These are phyloP conservation scores for Dicorynia guianensis DNA, from an alignment of 306 rosid genomes.

Conservation along the genomic window DNA sequence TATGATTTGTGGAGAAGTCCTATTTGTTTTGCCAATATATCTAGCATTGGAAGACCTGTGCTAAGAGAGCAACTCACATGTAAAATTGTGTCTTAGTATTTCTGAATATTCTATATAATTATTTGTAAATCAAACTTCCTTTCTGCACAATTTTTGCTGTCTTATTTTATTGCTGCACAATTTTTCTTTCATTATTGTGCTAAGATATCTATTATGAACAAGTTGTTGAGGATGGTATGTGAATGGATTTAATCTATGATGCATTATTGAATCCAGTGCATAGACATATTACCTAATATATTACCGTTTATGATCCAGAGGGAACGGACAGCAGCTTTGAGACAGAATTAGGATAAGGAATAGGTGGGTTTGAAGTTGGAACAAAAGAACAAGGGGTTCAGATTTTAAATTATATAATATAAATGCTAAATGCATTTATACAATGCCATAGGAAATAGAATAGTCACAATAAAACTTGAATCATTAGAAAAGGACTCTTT, in stretches of 20 bases:
- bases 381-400: background rate
- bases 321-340: background rate
- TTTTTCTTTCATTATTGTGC: slow-evolving; percentile 24
- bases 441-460: slow-evolving; percentile 21
- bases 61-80: background rate
- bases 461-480: slow-evolving; percentile 11
- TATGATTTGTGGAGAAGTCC: slow-evolving; percentile 33
- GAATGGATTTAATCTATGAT: background rate
- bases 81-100: slow-evolving; percentile 8
- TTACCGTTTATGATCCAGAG: background rate
- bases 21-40: slow-evolving; percentile 3
- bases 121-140: background rate
- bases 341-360: background rate
- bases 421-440: slow-evolving; percentile 4
- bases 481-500: slow-evolving; percentile 4
- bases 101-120: background rate
- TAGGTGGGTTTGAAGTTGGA: background rate
- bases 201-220: background rate
- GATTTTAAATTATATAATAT: background rate
- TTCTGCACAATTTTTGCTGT: background rate
- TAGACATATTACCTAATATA: slow-evolving; percentile 13
- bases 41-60: background rate
- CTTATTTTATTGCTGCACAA: background rate
- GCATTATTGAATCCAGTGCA: slow-evolving; percentile 4
- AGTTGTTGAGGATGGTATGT: background rate